Evolutionary conservation across 495 filamentous ascomycete genomes (phyloP), one percentile per base, ranked within the genome.

Genomic region (Zalerion maritima): DNA sequence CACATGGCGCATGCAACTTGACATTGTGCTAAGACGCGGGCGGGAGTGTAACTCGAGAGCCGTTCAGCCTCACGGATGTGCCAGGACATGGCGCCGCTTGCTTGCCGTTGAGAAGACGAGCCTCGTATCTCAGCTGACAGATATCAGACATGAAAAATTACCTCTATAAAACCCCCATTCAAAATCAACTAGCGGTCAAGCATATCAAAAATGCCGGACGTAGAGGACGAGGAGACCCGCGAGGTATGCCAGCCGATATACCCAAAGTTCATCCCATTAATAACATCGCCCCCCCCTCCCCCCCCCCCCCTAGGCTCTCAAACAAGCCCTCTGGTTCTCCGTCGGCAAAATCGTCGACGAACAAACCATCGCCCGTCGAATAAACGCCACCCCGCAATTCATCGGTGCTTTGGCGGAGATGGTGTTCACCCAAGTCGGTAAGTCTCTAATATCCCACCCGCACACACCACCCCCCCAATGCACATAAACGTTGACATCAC

Each of bases 361-460:
- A 37, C 82, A 92, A 47, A 78, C 74, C 17, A 55, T 89, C 20
- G 62, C 63, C 14, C 61, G 79, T 8, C 75, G 79, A 44, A 65
- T 78, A 35, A 94, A 87, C 52, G 83, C 86, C 2, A 94, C 85
- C 1, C 86, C 85, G 5, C 86, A 94, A 46, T 97, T 94, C 54
- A 94, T 94, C 42, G 86, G 73, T 6, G 83, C 83, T 0, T 54
- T 96, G 47, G 91, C 81, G 0, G 86, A 94, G 56, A 64, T 96
- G 62, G 78, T 87, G 15, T 96, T 79, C 78, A 60, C 71, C 8
- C 89, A 97, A 40, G 80, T 94, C 34, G 81, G 83, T 83, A 67
- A 41, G 52, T 41, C 14, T 31, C 32, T 24, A 22, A 20, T 37
- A 35, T 36, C 23, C 30, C n/a, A n/a, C n/a, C 23, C 42, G 43